These are phyloP conservation scores for Vachellia collinsii DNA, from an alignment of 306 rosid genomes.

Conservation along the genomic window DNA sequence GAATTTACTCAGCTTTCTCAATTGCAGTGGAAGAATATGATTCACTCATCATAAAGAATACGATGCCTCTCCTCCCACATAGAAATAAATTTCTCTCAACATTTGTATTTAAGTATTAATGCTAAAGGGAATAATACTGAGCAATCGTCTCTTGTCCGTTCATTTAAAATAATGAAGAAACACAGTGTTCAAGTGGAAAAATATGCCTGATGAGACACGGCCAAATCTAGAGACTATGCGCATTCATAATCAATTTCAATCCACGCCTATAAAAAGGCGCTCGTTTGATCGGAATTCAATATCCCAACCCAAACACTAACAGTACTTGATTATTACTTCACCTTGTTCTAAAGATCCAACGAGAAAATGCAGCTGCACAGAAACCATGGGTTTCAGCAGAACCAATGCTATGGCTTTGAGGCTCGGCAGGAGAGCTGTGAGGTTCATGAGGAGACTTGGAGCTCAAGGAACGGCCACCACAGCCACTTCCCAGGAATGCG, in stretches of 20 bases:
- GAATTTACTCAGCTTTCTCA: not conserved
- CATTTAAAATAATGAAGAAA: not conserved
- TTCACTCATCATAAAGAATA: constrained; percentile 5
- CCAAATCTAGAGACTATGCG: not conserved
- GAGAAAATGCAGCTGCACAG: constrained; percentile 17
- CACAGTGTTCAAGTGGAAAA: not conserved
- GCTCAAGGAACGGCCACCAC: constrained; percentile 1
- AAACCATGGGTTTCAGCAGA: constrained; percentile 37
- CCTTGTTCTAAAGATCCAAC: not conserved
- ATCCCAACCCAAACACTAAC: not conserved
- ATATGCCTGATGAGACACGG: not conserved
- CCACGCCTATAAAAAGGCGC: constrained; percentile 18
- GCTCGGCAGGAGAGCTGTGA: not conserved
- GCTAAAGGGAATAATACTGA: not conserved
- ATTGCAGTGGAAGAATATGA: not conserved
- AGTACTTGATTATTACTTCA: not conserved
- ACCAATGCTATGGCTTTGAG: constrained; percentile 37
- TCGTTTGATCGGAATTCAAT: not conserved
- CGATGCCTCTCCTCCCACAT: constrained; percentile 1
- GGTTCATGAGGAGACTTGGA: constrained; percentile 33
- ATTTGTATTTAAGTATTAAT: not conserved
- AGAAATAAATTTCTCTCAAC: not conserved
- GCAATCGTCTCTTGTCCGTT: not conserved
- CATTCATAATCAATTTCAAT: not conserved
- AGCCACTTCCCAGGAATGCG: constrained; percentile 18